Conservation (phyloP, 345 rosid genomes). For the Garcia nutans region DNA sequence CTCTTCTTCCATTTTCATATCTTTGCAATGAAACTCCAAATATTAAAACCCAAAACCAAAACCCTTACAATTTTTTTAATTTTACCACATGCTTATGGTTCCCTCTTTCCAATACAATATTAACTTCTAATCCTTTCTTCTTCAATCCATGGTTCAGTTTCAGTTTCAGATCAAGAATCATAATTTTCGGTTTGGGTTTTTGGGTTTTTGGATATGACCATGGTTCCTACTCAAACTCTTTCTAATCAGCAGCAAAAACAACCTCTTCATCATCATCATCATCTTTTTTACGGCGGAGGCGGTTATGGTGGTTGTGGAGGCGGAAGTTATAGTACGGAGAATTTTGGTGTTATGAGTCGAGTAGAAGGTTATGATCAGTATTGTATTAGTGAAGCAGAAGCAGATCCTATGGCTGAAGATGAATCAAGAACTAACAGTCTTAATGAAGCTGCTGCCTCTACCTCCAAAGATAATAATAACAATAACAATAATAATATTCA, state of each 20-base stretch:
- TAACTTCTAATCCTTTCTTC: slow-evolving; percentile 12
- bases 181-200: slow-evolving; percentile 26
- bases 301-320: slow-evolving; percentile 28
- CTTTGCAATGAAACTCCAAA: slow-evolving; percentile 23
- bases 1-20: slow-evolving; percentile 22
- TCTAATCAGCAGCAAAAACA: slow-evolving; percentile 28
- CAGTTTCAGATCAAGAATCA: slow-evolving; percentile 21
- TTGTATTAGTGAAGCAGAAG: slow-evolving; percentile 36
- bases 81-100: slow-evolving; percentile 44
- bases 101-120: slow-evolving; percentile 32
- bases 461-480: slow-evolving; percentile 47
- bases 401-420: slow-evolving; percentile 68
- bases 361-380: slow-evolving; percentile 43
- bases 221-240: slow-evolving; percentile 58
- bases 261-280: not conserved
- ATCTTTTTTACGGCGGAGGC: slow-evolving; percentile 30
- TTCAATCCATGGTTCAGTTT: slow-evolving; percentile 44
- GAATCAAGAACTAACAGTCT: slow-evolving; percentile 68
- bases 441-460: slow-evolving; percentile 50
- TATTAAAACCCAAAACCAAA: slow-evolving; percentile 7
- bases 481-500: too few relatives aligned
- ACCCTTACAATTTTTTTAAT: slow-evolving; percentile 39
- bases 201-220: slow-evolving; percentile 55
- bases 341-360: slow-evolving; percentile 47
- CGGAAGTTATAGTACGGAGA: not conserved